Evolutionary conservation across 805 yeast genomes (phyloP), one percentile per base, ranked within the genome.

Genomic region (Metschnikowia drakensbergensis): DNA sequence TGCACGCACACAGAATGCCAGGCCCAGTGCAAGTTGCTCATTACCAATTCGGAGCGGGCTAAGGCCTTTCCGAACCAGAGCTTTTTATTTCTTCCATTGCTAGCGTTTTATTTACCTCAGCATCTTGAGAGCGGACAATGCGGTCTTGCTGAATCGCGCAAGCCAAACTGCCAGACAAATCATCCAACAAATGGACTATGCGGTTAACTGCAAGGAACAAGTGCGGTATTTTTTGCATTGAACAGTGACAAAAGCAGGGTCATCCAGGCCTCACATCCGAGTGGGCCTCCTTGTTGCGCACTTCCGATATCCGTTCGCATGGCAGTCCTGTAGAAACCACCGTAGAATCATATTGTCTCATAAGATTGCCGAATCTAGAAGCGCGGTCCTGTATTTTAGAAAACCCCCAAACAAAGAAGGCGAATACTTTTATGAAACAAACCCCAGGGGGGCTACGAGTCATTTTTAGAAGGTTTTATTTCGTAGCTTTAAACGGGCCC

Each of bases 341-440:
- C 7, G 4, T 11, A n/a, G 6, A 30, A 40, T 6, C 22, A 7
- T n/a, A 33, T 31, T 40, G 43, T 40, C 43, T 40, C 43, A 40
- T 31, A 40, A 13, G 43, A 40, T 40, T 40, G 43, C 43, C 43
- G n/a, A 40, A 40, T 30, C 36, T 25, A 25, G 43, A 40, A 40
- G 43, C 43, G 43, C 43, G 43, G 32, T 40, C 43, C 43, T 40
- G 43, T 40, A 40, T 25, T 31, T 5, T 6, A 29, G 17, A 17
- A 31, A 32, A 31, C 6, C 26, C 28, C 43, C 29, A 23, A 25
- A 22, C 35, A 31, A 40, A 30, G 28, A 13, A n/a, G 17, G 23
- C 23, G 22, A n/a, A 30, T 22, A 23, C 43, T 32, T 23, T 6
- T 23, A 3, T 40, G 36, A 40, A 26, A 10, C 39, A 11, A 37